Conservation (phyloP, 176 grass and related monocot species). For the Guadua angustifolia region DNA sequence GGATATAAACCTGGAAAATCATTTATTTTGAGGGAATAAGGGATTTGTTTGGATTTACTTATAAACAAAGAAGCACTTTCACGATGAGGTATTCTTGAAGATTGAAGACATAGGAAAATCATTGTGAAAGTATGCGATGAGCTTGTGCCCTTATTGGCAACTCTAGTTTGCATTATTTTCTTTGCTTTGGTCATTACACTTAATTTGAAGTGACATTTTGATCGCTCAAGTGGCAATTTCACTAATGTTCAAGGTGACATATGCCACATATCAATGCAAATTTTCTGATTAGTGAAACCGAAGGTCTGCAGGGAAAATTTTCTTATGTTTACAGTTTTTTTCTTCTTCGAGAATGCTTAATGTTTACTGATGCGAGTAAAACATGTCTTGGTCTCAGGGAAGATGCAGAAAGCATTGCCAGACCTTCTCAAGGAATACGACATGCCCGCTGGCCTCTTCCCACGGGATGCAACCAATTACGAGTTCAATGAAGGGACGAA, state of each 20-base stretch:
- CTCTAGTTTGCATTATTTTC: conserved; percentile 26
- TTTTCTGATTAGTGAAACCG: too few species aligned
- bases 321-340: conserved; percentile 4
- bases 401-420: conserved; percentile 88
- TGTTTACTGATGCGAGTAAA: conserved; percentile 7
- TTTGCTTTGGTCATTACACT: conserved; percentile 10
- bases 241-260: background rate
- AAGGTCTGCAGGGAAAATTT: background rate
- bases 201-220: conserved; percentile 11
- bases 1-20: background rate
- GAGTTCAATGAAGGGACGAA: conserved; percentile 88
- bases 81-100: background rate
- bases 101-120: background rate
- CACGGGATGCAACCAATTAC: conserved; percentile 86
- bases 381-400: conserved; percentile 56
- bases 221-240: background rate
- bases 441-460: conserved; percentile 82
- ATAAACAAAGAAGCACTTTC: conserved; percentile 29
- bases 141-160: background rate
- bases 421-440: conserved; percentile 85
- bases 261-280: background rate
- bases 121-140: background rate
- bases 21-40: background rate
- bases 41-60: conserved; percentile 23
- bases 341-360: background rate